Evolutionary conservation across 2,329 filamentous ascomycete species (phyloP).

Genomic region (Bertia moriformis): DNA sequence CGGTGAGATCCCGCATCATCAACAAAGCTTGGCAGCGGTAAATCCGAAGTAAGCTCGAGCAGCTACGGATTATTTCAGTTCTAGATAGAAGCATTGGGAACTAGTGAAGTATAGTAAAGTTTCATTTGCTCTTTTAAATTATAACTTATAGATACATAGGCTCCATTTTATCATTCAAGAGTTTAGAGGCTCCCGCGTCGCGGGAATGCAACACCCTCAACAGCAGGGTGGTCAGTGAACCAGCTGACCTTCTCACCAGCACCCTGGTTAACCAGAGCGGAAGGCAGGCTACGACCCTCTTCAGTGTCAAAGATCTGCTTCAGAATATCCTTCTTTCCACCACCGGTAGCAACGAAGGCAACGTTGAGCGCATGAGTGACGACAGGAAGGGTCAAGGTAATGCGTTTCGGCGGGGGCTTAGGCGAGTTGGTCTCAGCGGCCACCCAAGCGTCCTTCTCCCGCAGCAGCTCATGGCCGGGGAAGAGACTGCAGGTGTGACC

Average conservation of each 20-base stretch:
- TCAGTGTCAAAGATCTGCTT: constrained; percentile 57
- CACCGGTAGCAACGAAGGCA: constrained; percentile 57
- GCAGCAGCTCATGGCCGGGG: constrained; percentile 51
- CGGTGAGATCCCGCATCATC: too few species aligned
- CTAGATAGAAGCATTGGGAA: too few species aligned
- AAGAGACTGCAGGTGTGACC: constrained; percentile 65
- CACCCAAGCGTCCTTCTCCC: constrained; percentile 58
- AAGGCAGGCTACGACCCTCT: constrained; percentile 48
- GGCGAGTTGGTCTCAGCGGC: constrained; percentile 57
- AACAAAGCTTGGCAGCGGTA: too few species aligned
- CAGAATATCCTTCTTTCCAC: constrained; percentile 56
- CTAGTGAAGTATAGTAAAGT: too few species aligned
- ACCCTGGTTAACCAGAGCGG: constrained; percentile 50
- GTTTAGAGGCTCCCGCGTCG: constrained; percentile 42
- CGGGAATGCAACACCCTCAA: constrained; percentile 51
- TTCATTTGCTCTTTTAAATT: too few species aligned
- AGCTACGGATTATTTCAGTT: too few species aligned
- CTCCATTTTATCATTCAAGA: too few species aligned
- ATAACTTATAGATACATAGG: too few species aligned
- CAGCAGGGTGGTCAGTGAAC: constrained; percentile 57
- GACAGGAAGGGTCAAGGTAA: constrained; percentile 59
- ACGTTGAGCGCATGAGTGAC: constrained; percentile 52
- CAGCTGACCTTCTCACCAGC: constrained; percentile 57
- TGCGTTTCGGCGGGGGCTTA: constrained; percentile 58
- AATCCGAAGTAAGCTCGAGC: too few species aligned